Evolutionary conservation across 2,329 filamentous ascomycete species (phyloP), one percentile per base, ranked within the genome.

Genomic region (Cladophialophora chaetospira): DNA sequence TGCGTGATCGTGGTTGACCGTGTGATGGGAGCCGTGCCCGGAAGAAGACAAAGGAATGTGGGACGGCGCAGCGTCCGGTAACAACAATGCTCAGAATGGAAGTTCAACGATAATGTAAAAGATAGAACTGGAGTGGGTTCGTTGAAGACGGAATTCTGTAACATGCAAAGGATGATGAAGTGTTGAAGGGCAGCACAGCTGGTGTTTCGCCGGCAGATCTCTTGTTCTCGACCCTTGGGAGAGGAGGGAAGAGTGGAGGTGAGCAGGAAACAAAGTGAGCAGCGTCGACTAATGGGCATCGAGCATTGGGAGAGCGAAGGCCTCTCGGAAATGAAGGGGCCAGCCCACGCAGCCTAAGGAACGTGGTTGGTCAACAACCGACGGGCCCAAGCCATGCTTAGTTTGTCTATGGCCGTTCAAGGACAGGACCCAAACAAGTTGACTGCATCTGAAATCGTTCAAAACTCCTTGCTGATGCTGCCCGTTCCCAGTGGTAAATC

Each of bases 31-130:
- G 46, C 21, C 28, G 53, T 59, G 55, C 35, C 54, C 49, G 42
- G 55, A 57, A 59, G 33, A 47, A 59, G 58, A 51, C 36, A 19
- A 61, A 61, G 49, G 61, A 61, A 61, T 63, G 55, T 60, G 58
- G 53, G 40, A 59, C 33, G 49, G 47, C 40, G 49, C 54, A 53
- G 46, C 38, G 40, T 52, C 38, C 26, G 42, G 42, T 35, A n/a
- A 51, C 23, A 57, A 26, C 44, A 53, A 31, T 19, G 5, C n/a
- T 6, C 28, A 51, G 38, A 52, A 47, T 38, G 6, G 17, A 29
- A 47, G 31, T 43, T 45, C 23, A 44, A 13, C 8, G n/a, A 44
- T 3, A n/a, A 21, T 5, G 26, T 40, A 29, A 33, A 60, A 48
- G 58, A 60, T 44, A 40, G 58, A 57, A 57, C 29, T n/a, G 33